phyloP scores from a whole-genome alignment of 441 rosid genomes.

The California macrophylla region DNA sequence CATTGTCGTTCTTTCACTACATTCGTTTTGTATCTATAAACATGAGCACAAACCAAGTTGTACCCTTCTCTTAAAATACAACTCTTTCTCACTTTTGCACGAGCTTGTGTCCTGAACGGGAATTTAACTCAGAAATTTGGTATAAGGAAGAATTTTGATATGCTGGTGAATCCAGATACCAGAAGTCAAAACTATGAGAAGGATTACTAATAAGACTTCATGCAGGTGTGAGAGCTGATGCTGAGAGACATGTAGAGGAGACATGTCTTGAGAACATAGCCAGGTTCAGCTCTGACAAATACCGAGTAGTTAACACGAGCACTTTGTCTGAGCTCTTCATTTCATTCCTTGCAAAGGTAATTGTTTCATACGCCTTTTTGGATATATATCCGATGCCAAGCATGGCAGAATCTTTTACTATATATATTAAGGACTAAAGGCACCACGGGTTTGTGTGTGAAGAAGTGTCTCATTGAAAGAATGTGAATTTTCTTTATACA shows the following conservation, averaged over 20 bases:
- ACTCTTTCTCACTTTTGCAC: too few species aligned
- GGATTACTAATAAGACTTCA: constrained; percentile 9
- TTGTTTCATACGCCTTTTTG: neutral
- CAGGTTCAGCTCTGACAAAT: constrained; percentile 35
- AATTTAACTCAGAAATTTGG: neutral
- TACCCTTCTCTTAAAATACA: too few species aligned
- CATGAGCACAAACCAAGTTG: neutral
- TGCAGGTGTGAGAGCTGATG: constrained; percentile 57
- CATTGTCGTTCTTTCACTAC: neutral
- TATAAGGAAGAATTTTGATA: neutral
- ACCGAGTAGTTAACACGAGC: constrained; percentile 39
- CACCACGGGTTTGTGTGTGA: too few species aligned
- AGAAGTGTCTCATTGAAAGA: too few species aligned
- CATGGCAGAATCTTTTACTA: neutral
- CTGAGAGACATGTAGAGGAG: constrained; percentile 48
- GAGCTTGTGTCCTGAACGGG: too few species aligned
- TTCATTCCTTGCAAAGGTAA: constrained; percentile 75
- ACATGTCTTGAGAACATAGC: constrained; percentile 46
- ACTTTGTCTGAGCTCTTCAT: constrained; percentile 64
- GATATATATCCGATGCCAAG: neutral
- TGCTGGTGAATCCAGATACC: neutral
- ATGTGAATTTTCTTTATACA: neutral
- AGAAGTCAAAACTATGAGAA: neutral
- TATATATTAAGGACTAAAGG: too few species aligned
- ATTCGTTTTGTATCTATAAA: neutral